phyloP scores from a whole-genome alignment of 1,284 basidiomycete species.

The Marasmius oreades region DNA sequence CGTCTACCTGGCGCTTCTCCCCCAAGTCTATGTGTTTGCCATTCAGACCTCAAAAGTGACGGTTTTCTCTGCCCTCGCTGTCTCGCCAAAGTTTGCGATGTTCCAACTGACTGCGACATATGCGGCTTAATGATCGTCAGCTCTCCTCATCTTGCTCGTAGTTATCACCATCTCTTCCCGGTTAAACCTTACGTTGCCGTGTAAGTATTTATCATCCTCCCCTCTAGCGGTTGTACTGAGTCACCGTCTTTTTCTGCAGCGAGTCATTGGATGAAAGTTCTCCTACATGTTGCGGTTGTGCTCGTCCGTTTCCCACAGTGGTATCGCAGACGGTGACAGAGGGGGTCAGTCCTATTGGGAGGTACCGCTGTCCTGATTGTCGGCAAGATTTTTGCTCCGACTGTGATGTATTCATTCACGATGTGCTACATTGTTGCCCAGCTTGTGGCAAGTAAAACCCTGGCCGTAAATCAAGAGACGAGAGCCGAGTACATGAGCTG shows the following conservation, averaged over 20 bases:
- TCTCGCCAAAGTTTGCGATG: slow-evolving; percentile 90
- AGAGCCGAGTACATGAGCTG: too few species aligned
- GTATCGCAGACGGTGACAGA: slow-evolving; percentile 42
- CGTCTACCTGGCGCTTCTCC: slow-evolving; percentile 82
- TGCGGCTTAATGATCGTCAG: slow-evolving; percentile 98
- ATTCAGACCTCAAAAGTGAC: slow-evolving; percentile 83
- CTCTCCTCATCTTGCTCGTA: slow-evolving; percentile 93
- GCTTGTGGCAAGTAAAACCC: slow-evolving; percentile 35
- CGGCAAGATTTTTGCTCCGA: slow-evolving; percentile 51
- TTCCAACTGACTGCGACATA: slow-evolving; percentile 96
- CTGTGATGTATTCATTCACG: slow-evolving; percentile 62
- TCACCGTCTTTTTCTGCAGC: neutral
- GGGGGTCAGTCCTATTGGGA: slow-evolving; percentile 52
- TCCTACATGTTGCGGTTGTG: slow-evolving; percentile 39
- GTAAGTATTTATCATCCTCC: slow-evolving; percentile 47
- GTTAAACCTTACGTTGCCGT: slow-evolving; percentile 78
- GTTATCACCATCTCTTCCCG: slow-evolving; percentile 93
- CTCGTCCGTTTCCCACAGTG: slow-evolving; percentile 51
- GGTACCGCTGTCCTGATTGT: slow-evolving; percentile 33
- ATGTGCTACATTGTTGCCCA: slow-evolving; percentile 60
- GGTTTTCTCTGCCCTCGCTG: slow-evolving; percentile 97
- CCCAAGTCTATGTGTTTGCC: slow-evolving; percentile 88
- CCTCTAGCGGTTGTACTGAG: slow-evolving; percentile 8
- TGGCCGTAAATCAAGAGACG: neutral
- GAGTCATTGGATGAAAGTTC: neutral